Conservation (phyloP, 805 yeast genomes). For the Saturnispora besseyi region DNA sequence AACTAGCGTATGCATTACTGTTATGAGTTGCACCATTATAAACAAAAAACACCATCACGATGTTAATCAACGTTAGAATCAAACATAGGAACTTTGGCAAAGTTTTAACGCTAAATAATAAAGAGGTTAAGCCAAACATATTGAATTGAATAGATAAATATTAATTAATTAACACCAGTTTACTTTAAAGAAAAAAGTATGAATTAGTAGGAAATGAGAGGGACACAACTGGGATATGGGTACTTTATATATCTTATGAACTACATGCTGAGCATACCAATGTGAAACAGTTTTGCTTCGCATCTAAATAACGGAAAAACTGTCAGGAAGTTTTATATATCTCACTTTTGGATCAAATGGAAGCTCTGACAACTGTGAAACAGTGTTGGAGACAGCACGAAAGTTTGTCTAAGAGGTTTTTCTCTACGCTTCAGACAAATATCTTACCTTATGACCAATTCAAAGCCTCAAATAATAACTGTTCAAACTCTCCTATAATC, state of each 20-base stretch:
- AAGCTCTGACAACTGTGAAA: not conserved
- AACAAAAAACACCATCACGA: slow-evolving; percentile 13
- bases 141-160: not conserved
- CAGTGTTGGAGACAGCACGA: not conserved
- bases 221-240: too few relatives aligned
- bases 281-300: not conserved
- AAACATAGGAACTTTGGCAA: slow-evolving; percentile 9
- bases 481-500: slow-evolving; percentile 47
- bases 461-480: slow-evolving; percentile 5
- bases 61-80: slow-evolving; percentile 9
- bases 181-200: too few relatives aligned
- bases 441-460: slow-evolving; percentile 9
- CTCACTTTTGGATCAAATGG: not conserved
- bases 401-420: not conserved
- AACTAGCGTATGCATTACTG: slow-evolving; percentile 7
- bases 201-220: too few relatives aligned
- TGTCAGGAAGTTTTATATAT: not conserved
- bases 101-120: slow-evolving; percentile 8
- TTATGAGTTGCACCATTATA: slow-evolving; percentile 14
- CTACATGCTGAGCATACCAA: not conserved
- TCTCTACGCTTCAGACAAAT: not conserved
- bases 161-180: not conserved
- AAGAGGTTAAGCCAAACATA: slow-evolving; percentile 3
- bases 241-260: not conserved
- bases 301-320: not conserved